Evolutionary conservation across 1,139 yeast genomes (phyloP), one percentile per base, ranked within the genome.

Genomic region (Geotrichum candidum): DNA sequence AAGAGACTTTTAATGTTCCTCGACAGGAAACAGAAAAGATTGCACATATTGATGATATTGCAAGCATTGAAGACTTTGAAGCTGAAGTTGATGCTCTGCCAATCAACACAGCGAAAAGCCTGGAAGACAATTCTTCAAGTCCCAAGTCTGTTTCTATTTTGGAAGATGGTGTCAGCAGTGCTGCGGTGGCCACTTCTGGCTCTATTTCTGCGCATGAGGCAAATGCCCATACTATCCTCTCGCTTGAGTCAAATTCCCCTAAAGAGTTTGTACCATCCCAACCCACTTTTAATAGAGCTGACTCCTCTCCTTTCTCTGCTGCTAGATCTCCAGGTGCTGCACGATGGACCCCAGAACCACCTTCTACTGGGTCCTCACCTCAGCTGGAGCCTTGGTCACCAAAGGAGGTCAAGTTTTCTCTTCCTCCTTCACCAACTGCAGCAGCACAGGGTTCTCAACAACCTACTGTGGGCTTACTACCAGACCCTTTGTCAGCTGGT

Each of bases 321-420:
- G 23, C 41, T 29, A 35, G 59, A 25, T 56, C 59, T 15, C 59
- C 59, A 3, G 52, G 55, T n/a, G 59, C 59, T 33, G 38, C 38
- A 35, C 54, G 35, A 33, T 56, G 54, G 58, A 48, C 58, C 33
- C 54, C 58, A 11, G 58, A 50, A 11, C 50, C 53, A 18, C 41
- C 53, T 9, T 56, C 54, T 22, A 50, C 58, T 3, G 38, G 15
- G 10, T 53, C 51, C 4, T 56, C 58, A 15, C 15, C 58, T 13
- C 54, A 11, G 3, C 22, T 38, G 15, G 51, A 25, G 18, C 31
- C 31, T 27, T 25, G 33, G 54, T 27, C 54, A 31, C 54, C 54
- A 29, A 52, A 52, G 27, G 54, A 25, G 13, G 54, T 11, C 15
- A 45, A 52, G 7, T 52, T 52, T 52, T 52, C 54, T 29, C 22